phyloP scores from a whole-genome alignment of 2,329 filamentous ascomycete genomes.

The Fusarium brevicatenulatum region DNA sequence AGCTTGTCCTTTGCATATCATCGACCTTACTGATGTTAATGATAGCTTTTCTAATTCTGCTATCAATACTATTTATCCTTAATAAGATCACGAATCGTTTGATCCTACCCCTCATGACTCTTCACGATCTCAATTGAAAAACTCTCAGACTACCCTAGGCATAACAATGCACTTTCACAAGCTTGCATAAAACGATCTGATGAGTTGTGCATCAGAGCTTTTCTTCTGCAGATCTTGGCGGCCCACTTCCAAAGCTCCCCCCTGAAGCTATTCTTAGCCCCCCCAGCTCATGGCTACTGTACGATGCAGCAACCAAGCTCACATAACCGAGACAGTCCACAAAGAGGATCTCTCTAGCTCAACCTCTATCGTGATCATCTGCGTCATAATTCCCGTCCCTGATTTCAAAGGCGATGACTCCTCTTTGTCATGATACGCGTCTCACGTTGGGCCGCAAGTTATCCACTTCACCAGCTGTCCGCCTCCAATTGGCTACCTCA shows the following conservation, averaged over 20 bases:
- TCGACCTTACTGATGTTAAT: neutral
- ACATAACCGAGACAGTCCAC: neutral
- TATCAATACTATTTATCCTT: rapidly evolving
- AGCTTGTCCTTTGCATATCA: too few relatives aligned
- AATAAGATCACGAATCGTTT: neutral
- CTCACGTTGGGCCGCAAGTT: constrained; percentile 26
- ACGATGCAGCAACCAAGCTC: neutral
- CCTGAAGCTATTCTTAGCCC: neutral
- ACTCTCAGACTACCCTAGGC: neutral
- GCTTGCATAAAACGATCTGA: neutral
- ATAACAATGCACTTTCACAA: rapidly evolving
- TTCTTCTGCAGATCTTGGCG: neutral
- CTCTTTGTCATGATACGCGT: constrained; percentile 10
- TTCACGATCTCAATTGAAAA: too few relatives aligned
- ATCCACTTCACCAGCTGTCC: constrained; percentile 24
- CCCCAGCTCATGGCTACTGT: neutral
- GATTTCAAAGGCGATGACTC: neutral
- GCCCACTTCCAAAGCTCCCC: constrained; percentile 1
- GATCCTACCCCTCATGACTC: neutral
- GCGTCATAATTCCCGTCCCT: neutral
- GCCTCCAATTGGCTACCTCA: constrained; percentile 3
- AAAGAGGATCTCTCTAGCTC: neutral
- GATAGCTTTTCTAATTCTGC: rapidly evolving
- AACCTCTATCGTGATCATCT: neutral
- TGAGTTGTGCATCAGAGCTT: neutral